phyloP scores from a whole-genome alignment of 106 monocot species.

The Dactylorhiza incarnata region DNA sequence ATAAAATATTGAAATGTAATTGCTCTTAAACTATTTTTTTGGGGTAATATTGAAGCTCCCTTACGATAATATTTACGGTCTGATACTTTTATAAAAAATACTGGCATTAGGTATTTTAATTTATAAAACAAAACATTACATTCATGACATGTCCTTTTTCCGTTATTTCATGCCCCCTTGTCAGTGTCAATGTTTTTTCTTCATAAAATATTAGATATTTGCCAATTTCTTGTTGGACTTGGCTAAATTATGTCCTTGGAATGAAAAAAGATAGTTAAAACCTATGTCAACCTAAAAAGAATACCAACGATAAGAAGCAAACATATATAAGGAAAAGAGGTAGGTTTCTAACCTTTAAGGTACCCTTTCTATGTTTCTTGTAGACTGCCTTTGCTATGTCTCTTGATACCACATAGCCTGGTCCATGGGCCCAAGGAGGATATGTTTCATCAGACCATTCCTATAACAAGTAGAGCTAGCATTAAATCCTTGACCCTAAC shows the following conservation, averaged over 20 bases:
- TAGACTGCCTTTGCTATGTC: conserved; percentile 67
- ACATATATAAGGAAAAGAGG: neutral
- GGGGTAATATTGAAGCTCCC: too few relatives aligned
- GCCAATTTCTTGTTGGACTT: neutral
- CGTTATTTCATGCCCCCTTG: too few relatives aligned
- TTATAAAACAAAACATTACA: too few relatives aligned
- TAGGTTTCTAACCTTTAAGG: conserved; percentile 41
- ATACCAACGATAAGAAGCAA: neutral
- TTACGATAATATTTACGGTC: too few relatives aligned
- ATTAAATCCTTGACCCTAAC: neutral
- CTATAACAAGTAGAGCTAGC: conserved; percentile 27
- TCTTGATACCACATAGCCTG: conserved; percentile 81
- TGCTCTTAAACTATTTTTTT: too few relatives aligned
- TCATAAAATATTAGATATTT: too few relatives aligned
- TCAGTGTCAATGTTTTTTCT: too few relatives aligned
- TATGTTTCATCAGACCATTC: conserved; percentile 85
- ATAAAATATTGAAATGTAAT: too few relatives aligned
- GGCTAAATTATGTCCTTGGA: neutral
- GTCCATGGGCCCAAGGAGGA: conserved; percentile 99
- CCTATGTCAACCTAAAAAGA: neutral
- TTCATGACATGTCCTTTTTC: too few relatives aligned
- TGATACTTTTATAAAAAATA: too few relatives aligned
- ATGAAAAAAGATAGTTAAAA: neutral
- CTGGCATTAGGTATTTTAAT: too few relatives aligned
- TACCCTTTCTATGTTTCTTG: conserved; percentile 49